Percentiles rank a stretch among this genome's conserved stretches.
Conservation (phyloP, 345 rosid species). For the Firmiana major region DNA sequence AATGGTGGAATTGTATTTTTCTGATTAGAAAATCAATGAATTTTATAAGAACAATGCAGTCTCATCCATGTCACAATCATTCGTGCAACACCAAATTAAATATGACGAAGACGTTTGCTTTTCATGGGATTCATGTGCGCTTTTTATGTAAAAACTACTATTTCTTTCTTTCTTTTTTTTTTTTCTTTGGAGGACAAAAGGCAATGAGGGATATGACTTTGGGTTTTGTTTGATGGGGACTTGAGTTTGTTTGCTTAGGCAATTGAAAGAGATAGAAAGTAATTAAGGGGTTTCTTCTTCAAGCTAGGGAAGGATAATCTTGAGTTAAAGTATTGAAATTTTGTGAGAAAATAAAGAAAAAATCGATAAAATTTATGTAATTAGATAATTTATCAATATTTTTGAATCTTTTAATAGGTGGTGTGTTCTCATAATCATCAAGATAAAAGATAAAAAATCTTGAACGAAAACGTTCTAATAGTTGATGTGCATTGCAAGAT, state of each 20-base stretch:
- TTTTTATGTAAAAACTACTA: not conserved
- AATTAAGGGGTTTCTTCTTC: not conserved
- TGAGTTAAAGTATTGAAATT: not conserved
- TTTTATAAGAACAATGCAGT: not conserved
- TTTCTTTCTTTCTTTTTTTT: too few species aligned
- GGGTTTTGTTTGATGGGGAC: constrained; percentile 18
- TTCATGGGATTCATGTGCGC: constrained; percentile 10
- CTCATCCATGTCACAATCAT: constrained; percentile 18
- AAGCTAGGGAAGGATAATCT: not conserved
- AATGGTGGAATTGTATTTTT: not conserved
- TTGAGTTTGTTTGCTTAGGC: constrained; percentile 10
- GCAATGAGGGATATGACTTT: constrained; percentile 10
- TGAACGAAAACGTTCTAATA: too few species aligned
- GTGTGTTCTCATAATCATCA: too few species aligned
- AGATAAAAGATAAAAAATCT: too few species aligned
- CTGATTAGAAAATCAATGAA: not conserved
- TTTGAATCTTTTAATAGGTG: too few species aligned
- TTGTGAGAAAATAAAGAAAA: not conserved
- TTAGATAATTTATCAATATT: too few species aligned
- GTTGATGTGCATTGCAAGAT: not conserved
- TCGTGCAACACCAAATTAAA: constrained; percentile 17
- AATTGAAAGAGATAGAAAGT: constrained; percentile 16
- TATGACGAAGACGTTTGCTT: constrained; percentile 19
- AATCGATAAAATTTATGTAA: too few species aligned
- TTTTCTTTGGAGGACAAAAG: not conserved